Evolutionary conservation across 208 protist genomes (phyloP), one percentile per base, ranked within the genome.

Genomic region (Wallacemonas collosoma): DNA sequence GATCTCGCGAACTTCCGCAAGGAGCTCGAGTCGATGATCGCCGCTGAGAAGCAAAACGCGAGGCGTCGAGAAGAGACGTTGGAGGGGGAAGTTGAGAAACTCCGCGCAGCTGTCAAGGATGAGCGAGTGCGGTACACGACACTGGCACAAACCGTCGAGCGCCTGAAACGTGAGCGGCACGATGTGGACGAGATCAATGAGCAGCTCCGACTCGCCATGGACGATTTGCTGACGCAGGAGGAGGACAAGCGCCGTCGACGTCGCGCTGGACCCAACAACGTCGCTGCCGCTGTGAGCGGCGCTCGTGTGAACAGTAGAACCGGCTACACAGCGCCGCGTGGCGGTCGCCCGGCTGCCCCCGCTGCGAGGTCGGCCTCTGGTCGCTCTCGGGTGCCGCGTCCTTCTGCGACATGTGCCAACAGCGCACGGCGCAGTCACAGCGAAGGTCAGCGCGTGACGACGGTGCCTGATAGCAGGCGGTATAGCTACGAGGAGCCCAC

Each of bases 21-120:
- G 4, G 90, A 97, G 75, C 67, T 95, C 60, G 93, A 95, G 80
- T 73, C 72, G 48, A 93, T 95, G 87, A 84, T 95, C 12, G 70
- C 75, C 9, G 73, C 73, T 12, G 90, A 97, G 73, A 87, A 87
- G 57, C 75, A 85, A 60, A 55, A 85, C 14, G 77, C 90, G 3
- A 53, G 77, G 51, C 75, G 91, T 68, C 85, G 90, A 7, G 90
- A 97, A 68, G 68, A 60, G 36, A 82, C 82, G 39, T 71, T 95
- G 12, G 55, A 68, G 44, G 67, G 3, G 4, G 90, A 97, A 73
- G 67, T 95, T 15, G 68, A 82, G 15, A 80, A 81, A 54, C 81
- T 95, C 54, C 85, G 84, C 0, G 62, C 68, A 1, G 87, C 91
- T 14, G 67, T 97, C 17, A 77, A 80, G 47, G 83, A 86, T 17